Conservation (phyloP, 345 rosid genomes). For the Carallia brachiata region DNA sequence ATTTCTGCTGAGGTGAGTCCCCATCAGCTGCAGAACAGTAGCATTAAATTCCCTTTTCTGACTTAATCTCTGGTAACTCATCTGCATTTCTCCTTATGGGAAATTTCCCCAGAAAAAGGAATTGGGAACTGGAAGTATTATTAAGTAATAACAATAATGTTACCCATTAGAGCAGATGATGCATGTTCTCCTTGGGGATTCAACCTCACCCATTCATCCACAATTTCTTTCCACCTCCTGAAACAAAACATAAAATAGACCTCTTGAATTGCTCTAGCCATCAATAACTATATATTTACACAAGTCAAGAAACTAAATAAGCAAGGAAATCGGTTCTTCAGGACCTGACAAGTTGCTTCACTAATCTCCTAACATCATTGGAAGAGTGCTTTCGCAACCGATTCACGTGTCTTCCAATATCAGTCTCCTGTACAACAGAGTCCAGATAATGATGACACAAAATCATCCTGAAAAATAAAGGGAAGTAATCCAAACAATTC, state of each 20-base stretch:
- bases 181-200: constrained; percentile 76
- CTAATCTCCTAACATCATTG: constrained; percentile 67
- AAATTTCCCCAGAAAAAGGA: constrained; percentile 20
- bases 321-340: background rate
- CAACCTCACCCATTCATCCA: constrained; percentile 88
- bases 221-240: constrained; percentile 95
- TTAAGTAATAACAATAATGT: constrained; percentile 7
- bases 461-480: background rate
- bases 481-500: background rate
- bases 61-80: constrained; percentile 10
- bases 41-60: constrained; percentile 8
- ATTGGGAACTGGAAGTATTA: background rate
- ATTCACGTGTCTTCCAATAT: constrained; percentile 77
- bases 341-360: constrained; percentile 82
- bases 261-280: background rate
- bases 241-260: constrained; percentile 4
- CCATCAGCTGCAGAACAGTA: constrained; percentile 56
- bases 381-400: constrained; percentile 71
- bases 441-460: background rate
- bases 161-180: constrained; percentile 77
- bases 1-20: constrained; percentile 81
- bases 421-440: constrained; percentile 49
- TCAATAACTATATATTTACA: background rate
- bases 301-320: background rate
- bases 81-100: constrained; percentile 12